phyloP scores from a whole-genome alignment of 2,329 filamentous ascomycete genomes.

The Escovopsis sp. region DNA sequence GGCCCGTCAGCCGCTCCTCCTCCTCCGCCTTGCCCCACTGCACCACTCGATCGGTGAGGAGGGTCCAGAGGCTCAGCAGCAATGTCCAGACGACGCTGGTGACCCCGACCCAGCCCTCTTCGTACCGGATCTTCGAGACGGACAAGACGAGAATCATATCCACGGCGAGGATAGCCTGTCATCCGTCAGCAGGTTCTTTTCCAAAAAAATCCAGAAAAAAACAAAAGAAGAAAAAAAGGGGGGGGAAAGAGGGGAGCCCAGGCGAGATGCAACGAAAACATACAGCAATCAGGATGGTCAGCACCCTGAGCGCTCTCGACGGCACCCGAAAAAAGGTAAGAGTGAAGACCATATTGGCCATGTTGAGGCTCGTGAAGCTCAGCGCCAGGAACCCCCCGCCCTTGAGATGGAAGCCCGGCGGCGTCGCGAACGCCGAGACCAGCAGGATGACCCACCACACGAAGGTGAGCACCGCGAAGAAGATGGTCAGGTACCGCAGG shows the following conservation, averaged over 20 bases:
- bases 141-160: constrained; percentile 68
- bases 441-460: constrained; percentile 88
- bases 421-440: constrained; percentile 81
- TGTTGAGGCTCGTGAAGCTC: constrained; percentile 62
- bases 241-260: no score
- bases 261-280: constrained; percentile 2
- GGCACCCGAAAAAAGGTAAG: constrained; percentile 81
- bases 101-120: constrained; percentile 88
- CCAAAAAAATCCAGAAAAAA: constrained; percentile 36
- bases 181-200: background rate
- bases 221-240: no score
- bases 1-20: constrained; percentile 80
- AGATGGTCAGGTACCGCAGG: constrained; percentile 59
- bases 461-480: constrained; percentile 62
- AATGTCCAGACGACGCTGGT: constrained; percentile 69
- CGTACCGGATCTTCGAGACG: constrained; percentile 57
- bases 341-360: constrained; percentile 59
- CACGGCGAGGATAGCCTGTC: constrained; percentile 26
- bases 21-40: constrained; percentile 87
- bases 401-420: constrained; percentile 68
- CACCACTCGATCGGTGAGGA: constrained; percentile 67
- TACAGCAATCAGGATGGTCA: constrained; percentile 49
- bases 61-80: constrained; percentile 62
- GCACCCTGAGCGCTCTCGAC: constrained; percentile 60
- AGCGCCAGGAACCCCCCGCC: constrained; percentile 91